phyloP scores from a whole-genome alignment of 1,284 basidiomycete species.

The Prillingera fragicola region DNA sequence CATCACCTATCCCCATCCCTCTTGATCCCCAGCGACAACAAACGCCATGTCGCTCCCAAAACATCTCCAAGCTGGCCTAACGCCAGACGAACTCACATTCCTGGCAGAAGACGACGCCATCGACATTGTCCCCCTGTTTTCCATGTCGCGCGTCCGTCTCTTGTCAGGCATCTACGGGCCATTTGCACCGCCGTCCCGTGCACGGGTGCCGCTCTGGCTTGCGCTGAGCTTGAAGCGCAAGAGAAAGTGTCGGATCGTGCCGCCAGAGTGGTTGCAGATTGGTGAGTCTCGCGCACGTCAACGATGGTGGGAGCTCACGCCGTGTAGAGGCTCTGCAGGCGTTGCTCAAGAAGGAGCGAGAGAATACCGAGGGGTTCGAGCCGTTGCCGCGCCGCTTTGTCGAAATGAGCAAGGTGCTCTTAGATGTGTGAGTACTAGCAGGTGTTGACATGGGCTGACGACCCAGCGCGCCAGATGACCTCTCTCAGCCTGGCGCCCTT shows the following conservation, averaged over 20 bases:
- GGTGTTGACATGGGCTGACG: not conserved
- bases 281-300: slow-evolving; percentile 54
- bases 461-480: slow-evolving; percentile 80
- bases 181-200: slow-evolving; percentile 75
- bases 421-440: slow-evolving; percentile 67
- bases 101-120: slow-evolving; percentile 74
- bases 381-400: slow-evolving; percentile 76
- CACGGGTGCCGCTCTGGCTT: slow-evolving; percentile 87
- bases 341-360: slow-evolving; percentile 63
- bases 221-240: slow-evolving; percentile 87
- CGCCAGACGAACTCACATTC: slow-evolving; percentile 69
- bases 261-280: slow-evolving; percentile 80
- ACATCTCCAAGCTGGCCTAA: slow-evolving; percentile 40
- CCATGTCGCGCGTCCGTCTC: slow-evolving; percentile 81
- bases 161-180: slow-evolving; percentile 91
- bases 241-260: slow-evolving; percentile 84
- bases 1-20: not conserved
- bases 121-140: slow-evolving; percentile 74
- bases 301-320: not conserved
- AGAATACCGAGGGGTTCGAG: slow-evolving; percentile 63
- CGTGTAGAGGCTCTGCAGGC: slow-evolving; percentile 68
- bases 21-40: not conserved
- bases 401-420: slow-evolving; percentile 78
- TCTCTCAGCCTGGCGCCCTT: slow-evolving; percentile 73
- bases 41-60: slow-evolving; percentile 50